Evolutionary conservation across 225 moss, liverwort and hornwort genomes (phyloP), one percentile per base, ranked within the genome.

Genomic region (Rhytidiadelphus loreus): DNA sequence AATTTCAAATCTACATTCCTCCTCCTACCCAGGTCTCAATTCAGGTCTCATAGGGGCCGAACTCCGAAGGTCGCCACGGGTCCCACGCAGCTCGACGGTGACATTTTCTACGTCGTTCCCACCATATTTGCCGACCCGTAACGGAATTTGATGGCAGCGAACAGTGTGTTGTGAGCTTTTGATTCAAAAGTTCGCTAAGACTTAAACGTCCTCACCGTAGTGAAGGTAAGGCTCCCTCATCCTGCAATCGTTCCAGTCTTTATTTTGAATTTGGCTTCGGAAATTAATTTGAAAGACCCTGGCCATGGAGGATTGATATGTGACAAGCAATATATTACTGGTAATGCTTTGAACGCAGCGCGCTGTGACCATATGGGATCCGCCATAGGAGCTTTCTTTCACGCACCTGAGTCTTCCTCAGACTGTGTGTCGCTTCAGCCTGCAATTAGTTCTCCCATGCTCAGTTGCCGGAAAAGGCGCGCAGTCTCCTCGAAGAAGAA

Each of bases 381-480:
- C 68, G 80, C 87, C 18, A 80, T 91, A 13, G 88, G 87, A 86
- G 88, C 91, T 92, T 66, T 90, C 64, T 88, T 73, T 59, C 82
- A 82, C 58, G 86, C 86, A 66, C 66, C 85, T 50, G 86, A 83
- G 64, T 80, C 86, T 61, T 89, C 90, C 81, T 57, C 84, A 13
- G 77, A 89, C 50, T 8, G 25, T 35, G 72, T 52, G 60, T 50
- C 59, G 58, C 79, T n/a, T 37, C 84, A 88, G 69, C 83, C 89
- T 87, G 68, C 81, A 21, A 71, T 33, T 16, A 89, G 68, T 61
- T 92, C 91, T 85, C 85, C 83, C 57, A 88, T 92, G 91, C 87
- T 92, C 23, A 87, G 90, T 64, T 94, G 94, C 82, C 87, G 90
- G 77, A 91, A 88, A 77, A 78, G 87, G 81, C 92, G 81, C 41